Evolutionary conservation across 345 rosid species (phyloP), one percentile per base, ranked within the genome.

Genomic region (Pistacia integerrima): DNA sequence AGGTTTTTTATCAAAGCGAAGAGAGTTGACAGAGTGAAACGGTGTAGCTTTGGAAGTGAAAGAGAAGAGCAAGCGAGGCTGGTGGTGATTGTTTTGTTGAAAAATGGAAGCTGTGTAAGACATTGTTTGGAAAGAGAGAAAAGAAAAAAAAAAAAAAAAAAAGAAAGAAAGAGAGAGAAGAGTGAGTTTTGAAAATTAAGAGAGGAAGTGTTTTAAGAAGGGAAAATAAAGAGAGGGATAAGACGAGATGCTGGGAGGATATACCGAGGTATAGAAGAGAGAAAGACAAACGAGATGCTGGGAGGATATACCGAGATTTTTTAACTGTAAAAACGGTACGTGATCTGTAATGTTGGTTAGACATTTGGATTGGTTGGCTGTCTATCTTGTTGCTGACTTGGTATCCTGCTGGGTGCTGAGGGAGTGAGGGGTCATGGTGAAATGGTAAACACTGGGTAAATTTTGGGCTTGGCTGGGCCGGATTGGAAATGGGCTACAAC

Each of bases 231-330:
- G 44, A 22, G 82, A 82, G 76, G 90, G 87, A 85, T 86, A 83
- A 81, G 78, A 72, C 76, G 78, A 91, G 94, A 90, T 87, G 73
- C 93, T 73, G 59, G 82, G 56, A 87, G 97, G 87, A 91, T 91
- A 91, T 90, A 83, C 97, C 89, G 74, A 83, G 70, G 81, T 38
- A 48, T 18, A 22, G 0, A 20, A 59, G 36, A 35, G 60, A 28
- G 7, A 16, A 46, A 20, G 49, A 49, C 2, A 11, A 3, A 30
- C 0, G n/a, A 11, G 1, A 17, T 5, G 36, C 93, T 73, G 59
- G 82, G 56, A 87, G 97, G 87, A 91, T 91, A 91, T 90, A 83
- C 97, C 89, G 76, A 16, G 60, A 28, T 30, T 33, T 5, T 25
- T 49, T 6, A 48, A 61, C 30, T 20, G 68, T 73, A 52, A 48